Evolutionary conservation across 2,329 filamentous ascomycete species (phyloP).

Genomic region (Sporothrix pallida): DNA sequence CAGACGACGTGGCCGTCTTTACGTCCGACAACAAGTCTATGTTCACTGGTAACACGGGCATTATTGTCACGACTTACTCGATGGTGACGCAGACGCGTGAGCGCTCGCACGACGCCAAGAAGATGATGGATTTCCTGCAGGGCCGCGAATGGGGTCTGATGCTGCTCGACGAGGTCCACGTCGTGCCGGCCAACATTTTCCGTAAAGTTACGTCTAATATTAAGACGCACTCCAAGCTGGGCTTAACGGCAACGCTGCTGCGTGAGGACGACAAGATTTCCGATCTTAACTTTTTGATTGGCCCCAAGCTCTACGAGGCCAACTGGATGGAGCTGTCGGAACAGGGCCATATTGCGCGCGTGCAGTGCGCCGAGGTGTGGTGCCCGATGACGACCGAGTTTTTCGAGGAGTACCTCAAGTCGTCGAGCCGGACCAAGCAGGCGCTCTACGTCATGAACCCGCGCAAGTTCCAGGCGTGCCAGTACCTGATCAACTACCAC

Average conservation of each 20-base stretch:
- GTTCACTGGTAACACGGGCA: constrained; percentile 88
- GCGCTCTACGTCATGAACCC: constrained; percentile 95
- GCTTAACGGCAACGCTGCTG: constrained; percentile 89
- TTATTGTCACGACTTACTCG: constrained; percentile 96
- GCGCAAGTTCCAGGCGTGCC: constrained; percentile 93
- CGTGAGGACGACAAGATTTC: constrained; percentile 98
- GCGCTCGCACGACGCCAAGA: constrained; percentile 88
- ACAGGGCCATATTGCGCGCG: constrained; percentile 93
- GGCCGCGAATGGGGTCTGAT: constrained; percentile 95
- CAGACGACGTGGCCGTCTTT: constrained; percentile 91
- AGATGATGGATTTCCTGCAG: constrained; percentile 96
- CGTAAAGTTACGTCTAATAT: constrained; percentile 90
- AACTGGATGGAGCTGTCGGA: constrained; percentile 99
- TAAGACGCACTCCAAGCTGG: constrained; percentile 93
- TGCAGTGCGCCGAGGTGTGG: constrained; percentile 99
- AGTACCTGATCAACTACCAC: constrained; percentile 98
- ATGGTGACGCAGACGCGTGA: constrained; percentile 96
- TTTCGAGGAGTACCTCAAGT: constrained; percentile 83
- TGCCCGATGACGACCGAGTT: constrained; percentile 99
- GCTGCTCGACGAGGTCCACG: constrained; percentile 96
- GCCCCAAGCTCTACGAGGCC: constrained; percentile 95
- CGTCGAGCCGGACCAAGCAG: constrained; percentile 43
- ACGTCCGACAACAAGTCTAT: constrained; percentile 87
- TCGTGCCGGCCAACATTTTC: constrained; percentile 96
- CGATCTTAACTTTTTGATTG: constrained; percentile 95